phyloP scores from a whole-genome alignment of 495 filamentous ascomycete genomes.

The Sordaria brevicollis region DNA sequence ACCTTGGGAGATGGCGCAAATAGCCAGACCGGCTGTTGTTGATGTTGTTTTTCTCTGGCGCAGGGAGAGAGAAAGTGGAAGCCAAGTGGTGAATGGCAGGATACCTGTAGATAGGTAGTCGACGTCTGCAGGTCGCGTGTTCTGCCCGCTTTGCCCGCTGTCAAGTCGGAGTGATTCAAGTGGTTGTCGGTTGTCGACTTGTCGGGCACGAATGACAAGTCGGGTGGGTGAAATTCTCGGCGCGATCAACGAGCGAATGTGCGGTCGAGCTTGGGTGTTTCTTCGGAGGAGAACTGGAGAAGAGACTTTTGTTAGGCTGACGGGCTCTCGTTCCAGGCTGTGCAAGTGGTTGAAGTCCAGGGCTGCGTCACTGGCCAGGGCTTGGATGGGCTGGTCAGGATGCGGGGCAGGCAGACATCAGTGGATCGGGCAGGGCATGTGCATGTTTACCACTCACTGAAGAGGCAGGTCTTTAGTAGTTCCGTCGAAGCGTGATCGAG shows the following conservation, averaged over 20 bases:
- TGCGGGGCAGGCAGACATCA: background rate
- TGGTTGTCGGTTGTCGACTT: too few relatives aligned
- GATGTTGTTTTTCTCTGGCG: background rate
- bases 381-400: background rate
- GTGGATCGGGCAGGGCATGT: background rate
- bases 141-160: too few relatives aligned
- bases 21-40: too few relatives aligned
- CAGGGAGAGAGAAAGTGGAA: background rate
- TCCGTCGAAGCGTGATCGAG: background rate
- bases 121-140: background rate
- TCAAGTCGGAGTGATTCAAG: too few relatives aligned
- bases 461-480: background rate
- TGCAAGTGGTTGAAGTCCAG: background rate
- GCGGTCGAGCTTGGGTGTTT: background rate
- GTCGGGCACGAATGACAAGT: background rate
- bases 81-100: background rate
- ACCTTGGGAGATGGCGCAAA: too few relatives aligned
- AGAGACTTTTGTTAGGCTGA: background rate
- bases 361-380: background rate
- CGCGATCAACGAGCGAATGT: background rate
- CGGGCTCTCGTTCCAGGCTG: background rate
- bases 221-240: background rate
- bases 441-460: background rate
- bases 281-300: background rate
- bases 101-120: too few relatives aligned